phyloP scores from a whole-genome alignment of 352 stramenopile species.

The Pythium apleroticum region DNA sequence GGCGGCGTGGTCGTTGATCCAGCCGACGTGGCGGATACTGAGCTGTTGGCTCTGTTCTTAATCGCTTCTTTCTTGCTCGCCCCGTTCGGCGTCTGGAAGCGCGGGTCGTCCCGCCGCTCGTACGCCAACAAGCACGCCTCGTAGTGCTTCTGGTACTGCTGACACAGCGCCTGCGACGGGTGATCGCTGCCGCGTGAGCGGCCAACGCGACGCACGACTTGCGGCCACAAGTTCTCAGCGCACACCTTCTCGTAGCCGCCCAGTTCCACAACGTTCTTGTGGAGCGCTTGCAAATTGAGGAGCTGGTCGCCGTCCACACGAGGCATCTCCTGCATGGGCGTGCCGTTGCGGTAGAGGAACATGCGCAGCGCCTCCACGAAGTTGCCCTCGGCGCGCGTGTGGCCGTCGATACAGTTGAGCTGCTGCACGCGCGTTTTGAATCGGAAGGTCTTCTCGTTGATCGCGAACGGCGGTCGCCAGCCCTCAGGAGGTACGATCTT shows the following conservation, averaged over 20 bases:
- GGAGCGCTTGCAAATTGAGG: slow-evolving; percentile 67
- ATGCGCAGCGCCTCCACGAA: slow-evolving; percentile 81
- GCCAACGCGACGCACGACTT: slow-evolving; percentile 64
- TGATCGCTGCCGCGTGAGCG: slow-evolving; percentile 50
- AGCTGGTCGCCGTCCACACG: slow-evolving; percentile 63
- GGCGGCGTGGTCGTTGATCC: slow-evolving; percentile 40
- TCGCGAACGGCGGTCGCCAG: slow-evolving; percentile 90
- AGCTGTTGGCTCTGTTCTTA: not conserved
- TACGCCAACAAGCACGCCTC: slow-evolving; percentile 49
- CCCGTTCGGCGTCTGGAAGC: slow-evolving; percentile 34
- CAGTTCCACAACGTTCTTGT: slow-evolving; percentile 56
- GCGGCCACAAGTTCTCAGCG: slow-evolving; percentile 36
- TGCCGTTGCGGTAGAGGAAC: slow-evolving; percentile 76
- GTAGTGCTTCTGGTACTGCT: slow-evolving; percentile 57
- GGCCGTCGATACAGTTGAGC: slow-evolving; percentile 91
- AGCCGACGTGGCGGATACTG: not conserved
- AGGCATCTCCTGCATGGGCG: slow-evolving; percentile 78
- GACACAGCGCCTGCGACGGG: slow-evolving; percentile 47
- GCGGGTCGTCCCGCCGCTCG: slow-evolving; percentile 38
- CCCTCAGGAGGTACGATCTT: slow-evolving; percentile 97
- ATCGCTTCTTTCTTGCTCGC: slow-evolving; percentile 24
- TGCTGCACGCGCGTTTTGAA: slow-evolving; percentile 97
- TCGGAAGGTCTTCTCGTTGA: slow-evolving; percentile 83
- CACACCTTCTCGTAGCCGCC: slow-evolving; percentile 57
- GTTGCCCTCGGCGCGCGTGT: slow-evolving; percentile 73